These are phyloP conservation scores for Pogostemon cablin DNA, from an alignment of 257 asterid species.

Conservation along the genomic window DNA sequence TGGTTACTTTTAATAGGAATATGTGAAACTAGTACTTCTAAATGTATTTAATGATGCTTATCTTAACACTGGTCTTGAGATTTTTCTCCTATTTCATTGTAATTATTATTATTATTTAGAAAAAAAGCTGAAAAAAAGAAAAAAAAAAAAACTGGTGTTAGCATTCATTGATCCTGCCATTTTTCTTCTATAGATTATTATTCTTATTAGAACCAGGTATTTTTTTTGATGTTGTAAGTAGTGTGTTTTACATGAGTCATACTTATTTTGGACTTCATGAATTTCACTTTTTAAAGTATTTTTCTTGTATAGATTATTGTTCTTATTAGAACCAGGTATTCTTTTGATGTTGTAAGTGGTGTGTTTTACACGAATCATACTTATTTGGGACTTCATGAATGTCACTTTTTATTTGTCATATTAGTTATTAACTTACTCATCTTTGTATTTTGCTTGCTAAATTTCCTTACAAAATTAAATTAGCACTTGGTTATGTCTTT, in stretches of 20 bases:
- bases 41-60: not conserved
- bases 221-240: no score
- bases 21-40: not conserved
- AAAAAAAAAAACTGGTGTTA: not conserved
- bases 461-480: not conserved
- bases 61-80: not conserved
- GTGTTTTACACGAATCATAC: not conserved
- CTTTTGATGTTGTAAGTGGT: not conserved
- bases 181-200: no score
- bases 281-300: no score
- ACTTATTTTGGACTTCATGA: no score
- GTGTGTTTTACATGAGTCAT: no score
- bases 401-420: not conserved
- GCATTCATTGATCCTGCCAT: not conserved
- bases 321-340: no score
- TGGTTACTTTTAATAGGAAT: not conserved
- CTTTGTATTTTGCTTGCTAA: not conserved
- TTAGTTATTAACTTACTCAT: not conserved
- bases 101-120: not conserved
- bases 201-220: no score
- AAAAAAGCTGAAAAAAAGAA: no score
- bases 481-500: conserved; percentile 30
- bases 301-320: no score
- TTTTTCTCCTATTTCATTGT: not conserved
- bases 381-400: not conserved